Conservation (phyloP, 148 eudicot genomes). For the Silene conica region DNA sequence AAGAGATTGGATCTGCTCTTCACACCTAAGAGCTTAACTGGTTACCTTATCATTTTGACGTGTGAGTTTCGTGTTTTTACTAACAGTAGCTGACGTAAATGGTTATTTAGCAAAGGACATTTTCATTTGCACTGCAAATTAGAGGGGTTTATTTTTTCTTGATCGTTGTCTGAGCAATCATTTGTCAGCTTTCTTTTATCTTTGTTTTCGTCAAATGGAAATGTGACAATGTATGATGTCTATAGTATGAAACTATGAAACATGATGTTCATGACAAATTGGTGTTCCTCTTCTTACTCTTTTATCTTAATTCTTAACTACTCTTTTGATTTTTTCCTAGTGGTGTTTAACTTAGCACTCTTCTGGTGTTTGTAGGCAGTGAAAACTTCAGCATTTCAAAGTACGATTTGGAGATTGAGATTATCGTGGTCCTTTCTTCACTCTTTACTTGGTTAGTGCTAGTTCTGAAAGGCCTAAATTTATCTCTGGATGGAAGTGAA, state of each 20-base stretch:
- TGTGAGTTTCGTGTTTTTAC: not conserved
- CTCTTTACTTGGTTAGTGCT: conserved; percentile 53
- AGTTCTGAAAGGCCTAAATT: conserved; percentile 42
- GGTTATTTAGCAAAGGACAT: too few relatives aligned
- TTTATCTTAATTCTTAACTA: not conserved
- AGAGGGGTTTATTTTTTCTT: not conserved
- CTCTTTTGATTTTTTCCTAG: not conserved
- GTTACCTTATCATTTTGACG: not conserved
- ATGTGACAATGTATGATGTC: not conserved
- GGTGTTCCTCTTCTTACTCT: not conserved
- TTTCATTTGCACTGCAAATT: too few relatives aligned
- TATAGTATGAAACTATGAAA: too few relatives aligned
- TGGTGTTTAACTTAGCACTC: conserved; percentile 9
- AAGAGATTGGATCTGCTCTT: too few relatives aligned
- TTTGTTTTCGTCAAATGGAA: not conserved
- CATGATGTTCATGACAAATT: not conserved
- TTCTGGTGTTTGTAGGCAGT: conserved; percentile 32
- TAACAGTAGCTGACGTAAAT: too few relatives aligned
- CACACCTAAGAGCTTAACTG: not conserved
- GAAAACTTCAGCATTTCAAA: conserved; percentile 30
- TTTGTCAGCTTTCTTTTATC: not conserved
- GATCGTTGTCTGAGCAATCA: not conserved
- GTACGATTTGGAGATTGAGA: conserved; percentile 32
- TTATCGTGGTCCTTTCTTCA: conserved; percentile 41
- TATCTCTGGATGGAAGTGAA: conserved; percentile 21